Conservation (phyloP, 768 basidiomycete species). For the Termitomyces sp. region DNA sequence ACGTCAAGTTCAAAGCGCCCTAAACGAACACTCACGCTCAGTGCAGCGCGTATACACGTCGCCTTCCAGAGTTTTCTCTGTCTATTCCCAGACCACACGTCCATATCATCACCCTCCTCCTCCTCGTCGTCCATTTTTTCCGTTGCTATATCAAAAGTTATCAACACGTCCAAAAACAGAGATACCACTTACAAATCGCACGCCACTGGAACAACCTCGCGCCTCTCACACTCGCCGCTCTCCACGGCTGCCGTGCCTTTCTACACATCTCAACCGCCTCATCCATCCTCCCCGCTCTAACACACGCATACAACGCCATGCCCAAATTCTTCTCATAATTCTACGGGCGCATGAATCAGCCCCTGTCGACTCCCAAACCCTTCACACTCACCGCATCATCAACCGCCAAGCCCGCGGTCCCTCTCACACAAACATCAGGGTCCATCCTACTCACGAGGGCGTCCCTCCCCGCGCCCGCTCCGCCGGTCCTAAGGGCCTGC, state of each 20-base stretch:
- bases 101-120: constrained; percentile 36
- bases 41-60: constrained; percentile 75
- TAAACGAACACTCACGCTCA: constrained; percentile 76
- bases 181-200: constrained; percentile 53
- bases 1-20: too few species aligned
- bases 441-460: constrained; percentile 70
- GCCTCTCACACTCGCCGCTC: constrained; percentile 86
- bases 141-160: constrained; percentile 28
- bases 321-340: constrained; percentile 78
- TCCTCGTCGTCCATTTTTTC: constrained; percentile 39
- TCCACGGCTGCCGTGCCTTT: constrained; percentile 87
- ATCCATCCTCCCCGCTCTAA: constrained; percentile 83
- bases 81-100: constrained; percentile 72
- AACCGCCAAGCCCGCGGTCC: constrained; percentile 61
- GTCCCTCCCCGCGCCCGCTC: constrained; percentile 32
- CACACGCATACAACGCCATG: constrained; percentile 75
- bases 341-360: constrained; percentile 38
- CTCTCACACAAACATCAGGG: constrained; percentile 72
- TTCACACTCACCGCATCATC: constrained; percentile 73
- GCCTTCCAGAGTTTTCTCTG: constrained; percentile 85
- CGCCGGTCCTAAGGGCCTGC: constrained; percentile 58
- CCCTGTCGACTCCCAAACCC: too few species aligned
- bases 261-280: constrained; percentile 82
- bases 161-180: not conserved
- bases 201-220: constrained; percentile 77